Percentiles rank a stretch among this genome's conserved stretches.
Conservation (phyloP, 2,329 filamentous ascomycete genomes). For the Aspergillus sp. region DNA sequence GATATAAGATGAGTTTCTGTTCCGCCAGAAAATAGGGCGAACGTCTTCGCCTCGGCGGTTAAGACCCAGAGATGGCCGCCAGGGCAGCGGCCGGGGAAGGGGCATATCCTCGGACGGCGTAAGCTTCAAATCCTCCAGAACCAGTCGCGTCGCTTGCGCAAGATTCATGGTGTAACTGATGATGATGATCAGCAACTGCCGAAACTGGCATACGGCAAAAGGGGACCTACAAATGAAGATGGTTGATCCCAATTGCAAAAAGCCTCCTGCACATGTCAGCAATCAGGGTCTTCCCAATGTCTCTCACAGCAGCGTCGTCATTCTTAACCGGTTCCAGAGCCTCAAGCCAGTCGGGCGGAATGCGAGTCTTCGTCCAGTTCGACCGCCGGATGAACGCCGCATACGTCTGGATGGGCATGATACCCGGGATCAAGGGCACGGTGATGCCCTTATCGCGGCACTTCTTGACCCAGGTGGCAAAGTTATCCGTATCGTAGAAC, state of each 20-base stretch:
- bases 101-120: constrained; percentile 69
- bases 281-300: constrained; percentile 78
- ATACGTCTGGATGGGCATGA: constrained; percentile 92
- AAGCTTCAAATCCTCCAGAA: constrained; percentile 80
- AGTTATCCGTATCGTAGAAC: constrained; percentile 98
- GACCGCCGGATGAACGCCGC: constrained; percentile 83
- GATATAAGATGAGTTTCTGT: constrained; percentile 91
- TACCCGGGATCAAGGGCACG: constrained; percentile 74
- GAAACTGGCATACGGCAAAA: not conserved
- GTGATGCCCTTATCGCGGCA: constrained; percentile 77
- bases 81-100: constrained; percentile 81
- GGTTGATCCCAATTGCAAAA: constrained; percentile 68
- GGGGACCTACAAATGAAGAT: constrained; percentile 68
- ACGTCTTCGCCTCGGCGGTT: constrained; percentile 89
- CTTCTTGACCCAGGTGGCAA: constrained; percentile 79
- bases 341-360: constrained; percentile 72
- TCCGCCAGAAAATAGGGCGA: constrained; percentile 96
- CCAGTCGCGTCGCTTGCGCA: constrained; percentile 84
- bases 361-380: constrained; percentile 78
- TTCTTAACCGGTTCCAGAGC: constrained; percentile 90
- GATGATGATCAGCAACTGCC: not conserved
- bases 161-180: constrained; percentile 92
- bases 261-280: constrained; percentile 85
- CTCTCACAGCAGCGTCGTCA: constrained; percentile 84
- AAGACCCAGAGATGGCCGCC: constrained; percentile 87